These are phyloP conservation scores for Penicillium dipodomyicola DNA, from an alignment of 495 filamentous ascomycete genomes.

Conservation along the genomic window DNA sequence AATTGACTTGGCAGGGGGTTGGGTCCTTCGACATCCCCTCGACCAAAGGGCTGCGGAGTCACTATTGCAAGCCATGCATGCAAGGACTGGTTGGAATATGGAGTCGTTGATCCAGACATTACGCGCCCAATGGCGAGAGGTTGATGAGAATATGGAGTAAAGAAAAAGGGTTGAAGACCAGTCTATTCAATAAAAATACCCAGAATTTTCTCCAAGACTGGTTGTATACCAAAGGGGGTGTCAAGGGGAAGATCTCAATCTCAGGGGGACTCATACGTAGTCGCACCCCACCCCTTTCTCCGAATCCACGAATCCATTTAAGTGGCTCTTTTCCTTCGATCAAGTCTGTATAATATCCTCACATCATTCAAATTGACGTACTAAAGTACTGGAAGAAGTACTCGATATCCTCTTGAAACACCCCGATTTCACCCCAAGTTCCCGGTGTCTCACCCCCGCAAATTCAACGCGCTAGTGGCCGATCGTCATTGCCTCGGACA, in stretches of 20 bases:
- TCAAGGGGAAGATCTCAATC: background rate
- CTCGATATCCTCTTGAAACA: no score
- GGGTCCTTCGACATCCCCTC: slow-evolving; percentile 28
- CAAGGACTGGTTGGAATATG: slow-evolving; percentile 35
- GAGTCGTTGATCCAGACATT: slow-evolving; percentile 23
- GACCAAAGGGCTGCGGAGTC: slow-evolving; percentile 30
- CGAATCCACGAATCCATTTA: no score
- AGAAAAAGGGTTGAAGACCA: background rate
- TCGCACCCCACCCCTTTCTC: slow-evolving; percentile 1
- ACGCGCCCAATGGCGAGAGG: slow-evolving; percentile 27
- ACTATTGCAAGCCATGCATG: slow-evolving; percentile 25
- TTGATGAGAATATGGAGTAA: slow-evolving; percentile 1
- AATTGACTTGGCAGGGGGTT: slow-evolving; percentile 24
- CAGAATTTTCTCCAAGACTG: no score
- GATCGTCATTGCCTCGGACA: background rate
- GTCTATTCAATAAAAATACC: background rate
- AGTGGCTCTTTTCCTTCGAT: background rate
- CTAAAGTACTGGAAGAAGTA: no score
- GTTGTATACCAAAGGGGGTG: background rate
- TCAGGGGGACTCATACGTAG: background rate
- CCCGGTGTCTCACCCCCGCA: background rate
- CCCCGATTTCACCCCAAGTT: background rate
- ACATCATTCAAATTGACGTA: no score
- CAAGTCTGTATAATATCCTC: no score
- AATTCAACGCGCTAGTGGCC: background rate